Conservation (phyloP, 306 rosid genomes). For the Purshia tridentata region DNA sequence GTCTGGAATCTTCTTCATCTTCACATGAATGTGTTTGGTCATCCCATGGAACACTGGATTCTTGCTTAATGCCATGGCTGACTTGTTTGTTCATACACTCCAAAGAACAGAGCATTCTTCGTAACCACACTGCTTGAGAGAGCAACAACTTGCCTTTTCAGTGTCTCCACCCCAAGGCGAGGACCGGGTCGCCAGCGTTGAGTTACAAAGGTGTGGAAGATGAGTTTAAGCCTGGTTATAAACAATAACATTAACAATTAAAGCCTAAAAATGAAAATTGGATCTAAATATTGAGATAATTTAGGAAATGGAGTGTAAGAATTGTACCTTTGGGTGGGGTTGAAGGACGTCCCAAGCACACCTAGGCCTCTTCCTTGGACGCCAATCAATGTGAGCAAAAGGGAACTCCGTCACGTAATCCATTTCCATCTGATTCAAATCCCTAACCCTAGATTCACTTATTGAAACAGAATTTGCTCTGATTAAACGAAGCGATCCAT, state of each 20-base stretch:
- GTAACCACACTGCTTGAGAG: no score
- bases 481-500: slow-evolving; percentile 16
- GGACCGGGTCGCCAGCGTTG: no score
- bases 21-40: no score
- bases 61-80: no score
- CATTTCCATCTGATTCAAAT: slow-evolving; percentile 39
- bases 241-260: background rate
- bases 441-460: slow-evolving; percentile 22
- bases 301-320: background rate
- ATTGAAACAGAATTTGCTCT: slow-evolving; percentile 1
- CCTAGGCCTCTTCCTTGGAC: slow-evolving; percentile 52
- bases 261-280: background rate
- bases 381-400: slow-evolving; percentile 46
- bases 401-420: slow-evolving; percentile 43
- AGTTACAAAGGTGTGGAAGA: no score
- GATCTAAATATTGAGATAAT: background rate
- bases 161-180: no score
- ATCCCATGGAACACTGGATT: no score
- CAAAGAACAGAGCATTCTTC: no score
- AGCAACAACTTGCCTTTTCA: no score
- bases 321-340: slow-evolving; percentile 41
- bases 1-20: background rate
- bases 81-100: no score
- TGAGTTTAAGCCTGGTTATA: no score
- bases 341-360: slow-evolving; percentile 49